Evolutionary conservation across 306 rosid genomes (phyloP).

Genomic region (Pyrus communis): DNA sequence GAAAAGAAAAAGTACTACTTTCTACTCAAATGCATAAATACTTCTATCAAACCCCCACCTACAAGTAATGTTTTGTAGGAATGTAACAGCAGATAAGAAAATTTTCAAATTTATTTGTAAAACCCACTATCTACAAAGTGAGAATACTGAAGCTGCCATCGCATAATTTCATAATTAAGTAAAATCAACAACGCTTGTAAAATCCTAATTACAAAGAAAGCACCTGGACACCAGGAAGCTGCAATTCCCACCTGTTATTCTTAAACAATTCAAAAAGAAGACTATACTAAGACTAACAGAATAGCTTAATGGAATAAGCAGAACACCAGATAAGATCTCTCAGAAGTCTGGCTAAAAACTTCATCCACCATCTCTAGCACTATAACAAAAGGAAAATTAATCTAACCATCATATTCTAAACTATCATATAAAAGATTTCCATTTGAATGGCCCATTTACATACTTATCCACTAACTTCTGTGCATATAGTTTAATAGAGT

Average conservation of each 20-base stretch:
- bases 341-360: neutral
- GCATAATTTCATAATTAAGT: neutral
- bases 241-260: neutral
- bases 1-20: neutral
- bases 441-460: too few relatives aligned
- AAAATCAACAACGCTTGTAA: neutral
- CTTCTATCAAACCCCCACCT: neutral
- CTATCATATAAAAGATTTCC: too few relatives aligned
- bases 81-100: neutral
- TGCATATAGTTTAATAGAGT: neutral
- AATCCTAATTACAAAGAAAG: neutral
- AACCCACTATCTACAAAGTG: neutral
- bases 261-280: neutral
- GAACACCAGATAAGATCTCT: neutral
- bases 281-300: neutral
- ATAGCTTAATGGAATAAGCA: neutral
- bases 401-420: too few relatives aligned
- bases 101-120: neutral
- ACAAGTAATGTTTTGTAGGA: neutral
- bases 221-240: neutral
- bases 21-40: neutral
- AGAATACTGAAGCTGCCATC: neutral
- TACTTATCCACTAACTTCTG: neutral
- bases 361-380: neutral
- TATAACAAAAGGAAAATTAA: too few relatives aligned